These are phyloP conservation scores for Cryptococcus sp. DNA, from an alignment of 1,284 basidiomycete genomes.

Conservation along the genomic window DNA sequence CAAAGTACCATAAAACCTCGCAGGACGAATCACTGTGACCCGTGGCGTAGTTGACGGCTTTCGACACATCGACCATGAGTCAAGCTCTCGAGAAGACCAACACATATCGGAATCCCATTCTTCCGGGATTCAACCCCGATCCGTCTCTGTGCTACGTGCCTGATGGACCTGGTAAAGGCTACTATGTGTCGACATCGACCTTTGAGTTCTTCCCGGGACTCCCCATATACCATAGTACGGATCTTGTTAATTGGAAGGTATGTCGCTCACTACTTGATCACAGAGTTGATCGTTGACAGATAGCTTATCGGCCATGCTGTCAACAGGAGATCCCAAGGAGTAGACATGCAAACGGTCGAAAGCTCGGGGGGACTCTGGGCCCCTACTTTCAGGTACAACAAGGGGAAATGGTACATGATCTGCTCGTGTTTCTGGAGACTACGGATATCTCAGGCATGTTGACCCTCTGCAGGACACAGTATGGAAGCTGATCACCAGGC, in stretches of 20 bases:
- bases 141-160: slow-evolving; percentile 21
- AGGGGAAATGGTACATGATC: slow-evolving; percentile 25
- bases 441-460: neutral
- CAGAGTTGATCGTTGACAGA: neutral
- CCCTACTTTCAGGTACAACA: slow-evolving; percentile 21
- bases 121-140: slow-evolving; percentile 36
- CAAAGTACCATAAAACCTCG: too few species aligned
- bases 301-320: slow-evolving; percentile 28
- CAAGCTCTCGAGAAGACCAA: too few species aligned
- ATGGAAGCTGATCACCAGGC: neutral
- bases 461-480: neutral
- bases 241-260: slow-evolving; percentile 26
- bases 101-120: slow-evolving; percentile 23
- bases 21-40: too few species aligned
- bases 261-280: slow-evolving; percentile 1
- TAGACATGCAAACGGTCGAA: too few species aligned
- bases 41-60: too few species aligned
- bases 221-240: slow-evolving; percentile 27
- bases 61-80: too few species aligned
- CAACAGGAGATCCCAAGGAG: slow-evolving; percentile 14
- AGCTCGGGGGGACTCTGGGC: slow-evolving; percentile 20
- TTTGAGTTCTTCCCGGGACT: slow-evolving; percentile 31
- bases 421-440: slow-evolving; percentile 1
- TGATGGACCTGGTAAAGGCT: slow-evolving; percentile 17
- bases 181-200: slow-evolving; percentile 26